A percentile compares a stretch with the other conserved stretches of the same genome.
Evolutionary conservation across 768 basidiomycete genomes (phyloP).

Genomic region (Termitomyces bulborhizus): DNA sequence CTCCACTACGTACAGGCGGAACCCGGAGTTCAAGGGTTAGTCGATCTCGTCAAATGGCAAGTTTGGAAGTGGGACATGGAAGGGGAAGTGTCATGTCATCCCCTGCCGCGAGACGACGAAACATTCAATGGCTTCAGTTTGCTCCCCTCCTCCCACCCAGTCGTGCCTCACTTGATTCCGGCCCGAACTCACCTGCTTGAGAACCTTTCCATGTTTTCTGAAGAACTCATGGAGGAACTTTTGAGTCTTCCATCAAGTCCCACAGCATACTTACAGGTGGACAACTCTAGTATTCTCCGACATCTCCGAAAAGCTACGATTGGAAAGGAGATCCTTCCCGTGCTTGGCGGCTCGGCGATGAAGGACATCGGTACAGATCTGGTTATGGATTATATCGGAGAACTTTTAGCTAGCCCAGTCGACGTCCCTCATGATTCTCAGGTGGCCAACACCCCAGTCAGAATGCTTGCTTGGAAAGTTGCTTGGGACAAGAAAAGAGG

Average conservation of each 20-base stretch:
- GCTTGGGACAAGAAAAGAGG: conserved; percentile 75
- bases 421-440: conserved; percentile 51
- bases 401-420: conserved; percentile 70
- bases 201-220: conserved; percentile 74
- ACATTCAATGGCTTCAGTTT: conserved; percentile 34
- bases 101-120: conserved; percentile 47
- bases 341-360: conserved; percentile 78
- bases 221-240: conserved; percentile 71
- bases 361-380: conserved; percentile 78
- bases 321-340: conserved; percentile 61
- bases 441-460: conserved; percentile 42
- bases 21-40: conserved; percentile 78
- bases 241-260: conserved; percentile 50
- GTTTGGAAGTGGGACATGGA: conserved; percentile 68
- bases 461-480: conserved; percentile 83
- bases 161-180: conserved; percentile 55
- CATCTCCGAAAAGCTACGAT: conserved; percentile 67
- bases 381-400: conserved; percentile 77
- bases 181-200: conserved; percentile 73
- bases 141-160: conserved; percentile 58
- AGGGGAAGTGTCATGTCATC: conserved; percentile 34
- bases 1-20: conserved; percentile 64
- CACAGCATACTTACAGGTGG: conserved; percentile 61
- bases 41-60: conserved; percentile 82
- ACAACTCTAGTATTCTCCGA: conserved; percentile 44